These are phyloP conservation scores for Coccomyxa subellipsoidea DNA, from an alignment of 163 green algal genomes.

Conservation along the genomic window DNA sequence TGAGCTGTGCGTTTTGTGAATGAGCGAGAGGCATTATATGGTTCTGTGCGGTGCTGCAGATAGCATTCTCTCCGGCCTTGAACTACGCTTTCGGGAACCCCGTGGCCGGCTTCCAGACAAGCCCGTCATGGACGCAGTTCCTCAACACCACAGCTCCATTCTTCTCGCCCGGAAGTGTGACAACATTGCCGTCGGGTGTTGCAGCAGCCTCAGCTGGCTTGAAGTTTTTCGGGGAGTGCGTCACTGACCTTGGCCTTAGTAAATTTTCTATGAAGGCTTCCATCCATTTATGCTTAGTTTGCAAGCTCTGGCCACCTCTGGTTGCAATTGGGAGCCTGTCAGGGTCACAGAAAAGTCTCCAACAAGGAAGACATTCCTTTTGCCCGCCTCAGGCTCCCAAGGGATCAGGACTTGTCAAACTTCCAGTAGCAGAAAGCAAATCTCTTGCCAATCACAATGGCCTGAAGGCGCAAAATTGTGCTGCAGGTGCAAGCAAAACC, in stretches of 20 bases:
- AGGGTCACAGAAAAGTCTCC: no score
- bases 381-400: no score
- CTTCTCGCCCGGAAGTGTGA: background rate
- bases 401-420: no score
- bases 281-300: no score
- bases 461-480: background rate
- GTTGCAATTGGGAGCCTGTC: no score
- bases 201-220: background rate
- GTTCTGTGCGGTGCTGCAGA: background rate
- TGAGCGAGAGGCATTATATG: no score
- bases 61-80: background rate
- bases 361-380: no score
- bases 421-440: no score
- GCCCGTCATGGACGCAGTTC: background rate
- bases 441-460: background rate
- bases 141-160: background rate
- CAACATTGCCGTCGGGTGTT: background rate
- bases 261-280: no score
- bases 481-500: slow-evolving; percentile 10
- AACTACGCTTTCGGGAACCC: background rate
- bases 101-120: background rate
- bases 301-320: no score
- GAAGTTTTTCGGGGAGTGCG: slow-evolving; percentile 11
- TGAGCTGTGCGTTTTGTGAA: no score
- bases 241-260: background rate